Evolutionary conservation across 768 basidiomycete genomes (phyloP).

Genomic region (Rhizopogon rudus): DNA sequence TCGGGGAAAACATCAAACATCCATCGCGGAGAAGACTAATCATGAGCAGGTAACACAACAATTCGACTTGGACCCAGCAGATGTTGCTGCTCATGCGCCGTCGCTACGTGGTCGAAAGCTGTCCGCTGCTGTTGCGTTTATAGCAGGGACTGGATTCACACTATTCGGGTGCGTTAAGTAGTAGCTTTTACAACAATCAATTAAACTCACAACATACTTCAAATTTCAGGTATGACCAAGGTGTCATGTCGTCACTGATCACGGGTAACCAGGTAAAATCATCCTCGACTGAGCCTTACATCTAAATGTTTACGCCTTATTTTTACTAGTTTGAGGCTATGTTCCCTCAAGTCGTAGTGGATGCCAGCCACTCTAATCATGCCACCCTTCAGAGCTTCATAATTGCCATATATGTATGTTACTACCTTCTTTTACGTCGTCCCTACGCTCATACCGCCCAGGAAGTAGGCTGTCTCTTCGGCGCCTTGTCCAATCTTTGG

Average conservation of each 20-base stretch:
- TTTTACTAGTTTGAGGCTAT: slow-evolving; percentile 30
- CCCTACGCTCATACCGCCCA: slow-evolving; percentile 10
- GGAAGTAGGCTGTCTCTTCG: slow-evolving; percentile 41
- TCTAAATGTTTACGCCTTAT: neutral
- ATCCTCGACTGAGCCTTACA: neutral
- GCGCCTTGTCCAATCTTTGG: slow-evolving; percentile 38
- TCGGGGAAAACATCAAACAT: neutral
- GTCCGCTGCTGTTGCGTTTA: slow-evolving; percentile 28
- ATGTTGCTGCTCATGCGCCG: slow-evolving; percentile 18
- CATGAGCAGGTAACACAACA: neutral
- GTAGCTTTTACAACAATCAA: neutral
- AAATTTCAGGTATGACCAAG: slow-evolving; percentile 33
- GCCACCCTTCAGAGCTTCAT: slow-evolving; percentile 34
- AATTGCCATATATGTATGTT: slow-evolving; percentile 33
- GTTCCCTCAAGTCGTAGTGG: slow-evolving; percentile 33
- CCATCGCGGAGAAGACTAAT: neutral
- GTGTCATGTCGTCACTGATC: slow-evolving; percentile 39
- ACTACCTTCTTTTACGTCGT: neutral
- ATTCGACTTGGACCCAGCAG: slow-evolving; percentile 4
- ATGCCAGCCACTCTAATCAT: slow-evolving; percentile 20
- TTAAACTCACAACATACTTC: neutral
- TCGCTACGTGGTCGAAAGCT: slow-evolving; percentile 21
- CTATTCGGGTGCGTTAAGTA: slow-evolving; percentile 28
- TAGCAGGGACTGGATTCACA: slow-evolving; percentile 33
- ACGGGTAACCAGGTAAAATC: slow-evolving; percentile 24